Conservation (phyloP, 352 stramenopile genomes). For the Pythium angustatum region DNA sequence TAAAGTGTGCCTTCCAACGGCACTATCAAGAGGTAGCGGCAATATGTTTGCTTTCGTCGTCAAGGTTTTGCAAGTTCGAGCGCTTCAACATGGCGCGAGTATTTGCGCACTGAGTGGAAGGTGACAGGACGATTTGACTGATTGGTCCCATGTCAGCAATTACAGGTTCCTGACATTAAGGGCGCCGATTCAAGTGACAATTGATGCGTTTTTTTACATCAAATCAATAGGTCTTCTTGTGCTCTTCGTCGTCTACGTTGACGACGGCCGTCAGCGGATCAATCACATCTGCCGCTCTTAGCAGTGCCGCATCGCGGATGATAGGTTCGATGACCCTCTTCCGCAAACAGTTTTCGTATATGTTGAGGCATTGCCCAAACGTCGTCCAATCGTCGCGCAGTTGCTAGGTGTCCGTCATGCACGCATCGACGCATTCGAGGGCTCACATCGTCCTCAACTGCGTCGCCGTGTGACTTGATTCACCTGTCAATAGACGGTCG, state of each 20-base stretch:
- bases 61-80: neutral
- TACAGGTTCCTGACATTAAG: neutral
- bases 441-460: neutral
- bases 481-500: too few relatives aligned
- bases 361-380: neutral
- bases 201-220: too few relatives aligned
- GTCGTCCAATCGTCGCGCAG: neutral
- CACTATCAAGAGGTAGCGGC: neutral
- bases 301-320: too few relatives aligned
- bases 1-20: conserved; percentile 11
- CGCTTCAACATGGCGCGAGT: neutral
- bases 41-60: neutral
- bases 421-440: too few relatives aligned
- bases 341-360: neutral
- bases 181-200: neutral
- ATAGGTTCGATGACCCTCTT: neutral
- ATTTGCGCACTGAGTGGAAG: neutral
- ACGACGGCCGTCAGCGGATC: neutral
- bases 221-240: neutral
- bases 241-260: neutral
- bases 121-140: neutral
- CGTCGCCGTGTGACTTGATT: neutral
- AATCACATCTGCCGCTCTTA: neutral
- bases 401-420: too few relatives aligned
- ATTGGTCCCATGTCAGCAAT: neutral